Evolutionary conservation across 1,139 yeast genomes (phyloP).

Genomic region (Candida sp.): DNA sequence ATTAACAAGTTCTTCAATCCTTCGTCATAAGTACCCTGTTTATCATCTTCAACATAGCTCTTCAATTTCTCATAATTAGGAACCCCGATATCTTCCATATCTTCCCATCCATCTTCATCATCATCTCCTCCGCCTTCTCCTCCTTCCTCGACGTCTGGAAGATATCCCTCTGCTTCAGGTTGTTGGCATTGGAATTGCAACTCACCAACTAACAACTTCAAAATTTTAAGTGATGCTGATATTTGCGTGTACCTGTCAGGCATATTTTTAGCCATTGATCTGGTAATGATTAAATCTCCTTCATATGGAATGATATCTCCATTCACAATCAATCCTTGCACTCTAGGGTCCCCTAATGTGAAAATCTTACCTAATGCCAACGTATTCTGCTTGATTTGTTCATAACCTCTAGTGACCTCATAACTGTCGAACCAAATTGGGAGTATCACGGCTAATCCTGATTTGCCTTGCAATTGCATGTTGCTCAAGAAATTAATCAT

Average conservation of each 20-base stretch:
- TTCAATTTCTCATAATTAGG: conserved; percentile 63
- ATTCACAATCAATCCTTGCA: conserved; percentile 61
- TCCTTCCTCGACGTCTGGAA: conserved; percentile 29
- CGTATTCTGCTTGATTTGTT: conserved; percentile 71
- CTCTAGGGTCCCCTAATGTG: conserved; percentile 56
- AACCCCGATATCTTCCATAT: conserved; percentile 67
- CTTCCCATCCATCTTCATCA: conserved; percentile 76
- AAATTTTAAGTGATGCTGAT: conserved; percentile 72
- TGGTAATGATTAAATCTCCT: conserved; percentile 69
- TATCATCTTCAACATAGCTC: conserved; percentile 55
- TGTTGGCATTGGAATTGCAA: conserved; percentile 61
- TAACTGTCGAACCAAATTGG: conserved; percentile 86
- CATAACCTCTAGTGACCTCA: conserved; percentile 81
- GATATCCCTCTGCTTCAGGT: conserved; percentile 43
- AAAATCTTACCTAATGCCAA: conserved; percentile 72
- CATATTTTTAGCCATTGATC: conserved; percentile 80
- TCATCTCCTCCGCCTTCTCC: conserved; percentile 27
- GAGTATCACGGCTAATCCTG: conserved; percentile 27
- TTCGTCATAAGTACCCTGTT: conserved; percentile 37
- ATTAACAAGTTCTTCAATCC: conserved; percentile 51
- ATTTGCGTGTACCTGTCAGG: conserved; percentile 68
- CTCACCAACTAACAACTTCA: conserved; percentile 74
- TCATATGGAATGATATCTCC: conserved; percentile 78
- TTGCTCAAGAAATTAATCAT: conserved; percentile 59
- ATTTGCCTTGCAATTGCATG: conserved; percentile 14